phyloP scores from a whole-genome alignment of 1,284 basidiomycete genomes.

The Pterula multifida region DNA sequence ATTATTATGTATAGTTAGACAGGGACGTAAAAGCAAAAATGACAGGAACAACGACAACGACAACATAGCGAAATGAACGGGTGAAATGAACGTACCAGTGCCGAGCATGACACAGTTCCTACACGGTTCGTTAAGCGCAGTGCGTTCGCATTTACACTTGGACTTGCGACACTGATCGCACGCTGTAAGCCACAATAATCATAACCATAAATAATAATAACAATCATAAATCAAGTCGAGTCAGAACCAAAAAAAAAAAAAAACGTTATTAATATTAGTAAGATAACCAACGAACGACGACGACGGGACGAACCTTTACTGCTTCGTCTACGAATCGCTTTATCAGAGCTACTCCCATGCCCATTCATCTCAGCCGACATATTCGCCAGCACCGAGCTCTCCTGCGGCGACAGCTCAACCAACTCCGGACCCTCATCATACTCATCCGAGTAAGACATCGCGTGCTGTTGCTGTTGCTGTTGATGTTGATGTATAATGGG shows the following conservation, averaged over 20 bases:
- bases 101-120: slow-evolving; percentile 63
- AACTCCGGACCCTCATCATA: slow-evolving; percentile 37
- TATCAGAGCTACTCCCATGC: slow-evolving; percentile 29
- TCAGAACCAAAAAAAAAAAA: slow-evolving; percentile 5
- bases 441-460: slow-evolving; percentile 37
- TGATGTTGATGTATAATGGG: slow-evolving; percentile 5
- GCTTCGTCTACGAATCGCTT: slow-evolving; percentile 45
- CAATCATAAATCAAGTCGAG: too few species aligned
- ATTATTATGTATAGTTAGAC: slow-evolving; percentile 5
- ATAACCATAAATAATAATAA: too few species aligned
- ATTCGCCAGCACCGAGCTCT: slow-evolving; percentile 10
- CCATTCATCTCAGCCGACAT: slow-evolving; percentile 13
- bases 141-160: slow-evolving; percentile 67
- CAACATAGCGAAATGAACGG: slow-evolving; percentile 7
- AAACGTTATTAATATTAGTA: slow-evolving; percentile 3
- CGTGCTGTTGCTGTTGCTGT: slow-evolving; percentile 12
- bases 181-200: slow-evolving; percentile 24
- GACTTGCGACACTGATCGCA: slow-evolving; percentile 76
- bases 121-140: slow-evolving; percentile 42
- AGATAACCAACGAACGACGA: slow-evolving; percentile 7
- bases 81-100: slow-evolving; percentile 36
- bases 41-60: slow-evolving; percentile 5
- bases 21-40: too few species aligned
- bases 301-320: slow-evolving; percentile 42
- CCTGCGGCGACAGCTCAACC: slow-evolving; percentile 21